Evolutionary conservation across 768 basidiomycete species (phyloP).

Genomic region (Suillus brevipes): DNA sequence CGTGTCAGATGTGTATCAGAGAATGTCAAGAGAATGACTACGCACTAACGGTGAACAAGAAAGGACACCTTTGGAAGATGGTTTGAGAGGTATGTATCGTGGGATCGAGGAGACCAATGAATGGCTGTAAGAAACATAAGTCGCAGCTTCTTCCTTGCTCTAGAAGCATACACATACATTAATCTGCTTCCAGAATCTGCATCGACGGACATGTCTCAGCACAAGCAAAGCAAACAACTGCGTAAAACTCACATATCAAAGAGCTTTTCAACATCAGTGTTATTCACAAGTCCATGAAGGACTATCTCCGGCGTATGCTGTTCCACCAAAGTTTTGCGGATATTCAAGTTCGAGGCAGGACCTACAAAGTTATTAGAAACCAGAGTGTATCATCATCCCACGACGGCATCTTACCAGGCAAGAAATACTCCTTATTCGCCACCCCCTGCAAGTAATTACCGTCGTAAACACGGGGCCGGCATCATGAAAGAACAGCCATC

Average conservation of each 20-base stretch:
- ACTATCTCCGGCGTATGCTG: constrained; percentile 80
- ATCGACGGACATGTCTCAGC: constrained; percentile 9
- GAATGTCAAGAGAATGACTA: constrained; percentile 16
- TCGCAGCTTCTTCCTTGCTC: neutral
- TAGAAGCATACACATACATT: constrained; percentile 49
- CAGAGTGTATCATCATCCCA: neutral
- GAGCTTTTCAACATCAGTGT: constrained; percentile 78
- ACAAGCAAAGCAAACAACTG: neutral
- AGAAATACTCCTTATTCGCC: constrained; percentile 78
- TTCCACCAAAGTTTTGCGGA: constrained; percentile 72
- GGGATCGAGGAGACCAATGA: constrained; percentile 77
- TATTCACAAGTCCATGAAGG: constrained; percentile 75
- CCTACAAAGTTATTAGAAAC: constrained; percentile 36
- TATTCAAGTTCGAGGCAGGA: constrained; percentile 68
- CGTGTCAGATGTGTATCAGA: neutral
- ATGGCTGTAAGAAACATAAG: constrained; percentile 39
- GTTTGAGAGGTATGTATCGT: constrained; percentile 77
- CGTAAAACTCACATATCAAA: constrained; percentile 69
- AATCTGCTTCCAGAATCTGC: constrained; percentile 67
- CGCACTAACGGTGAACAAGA: constrained; percentile 85
- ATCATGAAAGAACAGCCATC: constrained; percentile 8
- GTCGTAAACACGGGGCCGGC: neutral
- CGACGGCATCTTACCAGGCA: constrained; percentile 55
- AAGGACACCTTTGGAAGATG: constrained; percentile 83
- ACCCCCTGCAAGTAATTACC: constrained; percentile 54